Percentiles rank a stretch among this genome's conserved stretches.
phyloP scores from a whole-genome alignment of 2,329 filamentous ascomycete species.

The Cladosporium oxysporum region DNA sequence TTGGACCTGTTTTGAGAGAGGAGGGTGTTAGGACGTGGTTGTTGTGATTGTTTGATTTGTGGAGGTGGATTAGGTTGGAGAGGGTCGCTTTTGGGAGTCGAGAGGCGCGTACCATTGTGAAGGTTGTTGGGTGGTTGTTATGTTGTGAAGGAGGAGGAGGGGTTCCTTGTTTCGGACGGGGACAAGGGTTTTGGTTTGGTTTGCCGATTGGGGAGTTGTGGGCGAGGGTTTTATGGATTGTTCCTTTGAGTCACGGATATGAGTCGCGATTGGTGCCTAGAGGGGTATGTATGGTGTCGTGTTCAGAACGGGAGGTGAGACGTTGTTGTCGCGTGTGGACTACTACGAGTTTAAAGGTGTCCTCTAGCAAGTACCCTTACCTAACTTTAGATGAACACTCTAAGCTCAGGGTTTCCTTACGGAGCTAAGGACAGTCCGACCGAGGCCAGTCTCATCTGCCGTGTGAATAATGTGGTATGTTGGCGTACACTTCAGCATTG shows the following conservation, averaged over 20 bases:
- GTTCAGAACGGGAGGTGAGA: neutral
- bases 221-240: neutral
- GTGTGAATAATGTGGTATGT: neutral
- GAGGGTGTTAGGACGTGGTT: neutral
- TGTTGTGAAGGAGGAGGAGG: neutral
- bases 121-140: neutral
- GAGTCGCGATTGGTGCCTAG: neutral
- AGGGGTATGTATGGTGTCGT: neutral
- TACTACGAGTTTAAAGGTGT: conserved; percentile 8
- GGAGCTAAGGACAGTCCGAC: neutral
- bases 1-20: conserved; percentile 61
- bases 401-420: conserved; percentile 6
- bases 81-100: neutral
- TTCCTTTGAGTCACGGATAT: neutral
- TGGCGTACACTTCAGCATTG: neutral
- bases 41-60: neutral
- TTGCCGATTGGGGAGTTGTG: neutral
- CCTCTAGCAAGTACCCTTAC: conserved; percentile 3
- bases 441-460: neutral
- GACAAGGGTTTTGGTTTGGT: neutral
- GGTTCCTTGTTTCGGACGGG: neutral
- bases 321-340: conserved; percentile 1
- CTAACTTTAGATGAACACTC: conserved; percentile 10
- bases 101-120: neutral
- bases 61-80: neutral